These are phyloP conservation scores for Kockovaella imperatae DNA, from an alignment of 768 basidiomycete species.

Conservation along the genomic window DNA sequence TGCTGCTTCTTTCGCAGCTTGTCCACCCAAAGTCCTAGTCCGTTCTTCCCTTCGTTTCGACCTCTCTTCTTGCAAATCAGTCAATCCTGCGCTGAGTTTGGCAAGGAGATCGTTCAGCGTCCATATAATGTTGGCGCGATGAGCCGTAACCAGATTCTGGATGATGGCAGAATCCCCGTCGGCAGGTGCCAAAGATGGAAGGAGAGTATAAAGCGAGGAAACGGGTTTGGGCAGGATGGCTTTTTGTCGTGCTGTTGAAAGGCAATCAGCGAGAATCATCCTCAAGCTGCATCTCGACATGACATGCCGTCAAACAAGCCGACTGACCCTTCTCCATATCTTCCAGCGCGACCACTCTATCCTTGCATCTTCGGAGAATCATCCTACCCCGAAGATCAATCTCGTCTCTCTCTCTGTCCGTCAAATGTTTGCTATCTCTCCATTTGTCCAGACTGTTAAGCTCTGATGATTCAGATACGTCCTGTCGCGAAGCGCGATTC, in stretches of 20 bases:
- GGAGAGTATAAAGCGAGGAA: conserved; percentile 58
- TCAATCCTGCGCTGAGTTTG: conserved; percentile 67
- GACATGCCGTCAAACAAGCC: background rate
- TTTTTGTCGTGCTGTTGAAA: conserved; percentile 14
- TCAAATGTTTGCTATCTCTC: conserved; percentile 49
- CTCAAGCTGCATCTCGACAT: background rate
- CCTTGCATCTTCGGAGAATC: conserved; percentile 74
- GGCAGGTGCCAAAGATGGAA: conserved; percentile 56
- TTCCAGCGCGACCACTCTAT: conserved; percentile 82
- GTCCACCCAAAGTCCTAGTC: conserved; percentile 63
- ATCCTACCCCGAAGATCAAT: conserved; percentile 86
- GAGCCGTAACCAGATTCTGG: conserved; percentile 64
- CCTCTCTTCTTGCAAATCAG: conserved; percentile 89
- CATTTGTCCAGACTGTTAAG: conserved; percentile 22
- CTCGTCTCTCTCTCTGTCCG: conserved; percentile 88
- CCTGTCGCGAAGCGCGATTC: conserved; percentile 1
- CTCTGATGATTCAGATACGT: background rate
- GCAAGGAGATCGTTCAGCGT: conserved; percentile 75
- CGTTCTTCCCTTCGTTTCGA: conserved; percentile 79
- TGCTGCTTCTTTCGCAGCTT: conserved; percentile 50
- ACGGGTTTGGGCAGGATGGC: conserved; percentile 49
- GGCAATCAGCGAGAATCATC: conserved; percentile 11
- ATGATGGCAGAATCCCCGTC: conserved; percentile 51
- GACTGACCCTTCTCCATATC: conserved; percentile 74
- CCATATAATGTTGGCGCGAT: conserved; percentile 87